Evolutionary conservation across 2,329 filamentous ascomycete genomes (phyloP), one percentile per base, ranked within the genome.

Genomic region (Sarocladium kiliense): DNA sequence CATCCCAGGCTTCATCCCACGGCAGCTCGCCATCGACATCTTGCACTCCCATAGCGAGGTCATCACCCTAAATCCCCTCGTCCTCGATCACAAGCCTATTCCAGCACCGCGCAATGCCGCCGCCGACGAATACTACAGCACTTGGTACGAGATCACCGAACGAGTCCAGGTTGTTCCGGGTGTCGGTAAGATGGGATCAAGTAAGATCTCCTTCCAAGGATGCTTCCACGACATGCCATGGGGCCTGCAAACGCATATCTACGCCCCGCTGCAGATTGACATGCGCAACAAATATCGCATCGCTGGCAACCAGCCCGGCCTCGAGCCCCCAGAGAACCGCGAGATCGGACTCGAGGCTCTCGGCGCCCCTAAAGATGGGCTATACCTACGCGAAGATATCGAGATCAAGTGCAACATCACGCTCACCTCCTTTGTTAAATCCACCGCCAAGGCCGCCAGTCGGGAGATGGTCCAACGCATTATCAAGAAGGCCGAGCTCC

Each of bases 181-280:
- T 32, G 71, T 87, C 55, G 85, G 85, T 60, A 82, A 76, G 69
- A 75, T 86, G 57, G 84, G 84, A 23, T 81, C 82, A 3, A 79
- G 83, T 65, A 81, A 82, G 64, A 86, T 89, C 68, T 78, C 75
- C 47, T 89, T 89, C 72, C 86, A 83, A 58, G 86, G 83, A 57
- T 87, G 85, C 64, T 89, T 89, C 66, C 86, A 89, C 64, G 79
- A 88, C 66, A 82, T 87, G 75, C 83, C 85, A 2, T 87, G 84
- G 81, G 86, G 86, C 3, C 71, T 89, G 57, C 86, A 89, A 71
- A 87, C 84, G 10, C 86, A 89, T 71, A 84, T 85, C 54, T 88
- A 88, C 65, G 85, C 83, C 41, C 86, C 86, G 30, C 78, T 87
- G 65, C 80, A 77, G 58, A 76, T 87, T 53, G 85, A 89, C 65